Percentiles rank a stretch among this genome's conserved stretches.
These are phyloP conservation scores for Cronartium ribicola DNA, from an alignment of 1,284 basidiomycete genomes.

Conservation along the genomic window DNA sequence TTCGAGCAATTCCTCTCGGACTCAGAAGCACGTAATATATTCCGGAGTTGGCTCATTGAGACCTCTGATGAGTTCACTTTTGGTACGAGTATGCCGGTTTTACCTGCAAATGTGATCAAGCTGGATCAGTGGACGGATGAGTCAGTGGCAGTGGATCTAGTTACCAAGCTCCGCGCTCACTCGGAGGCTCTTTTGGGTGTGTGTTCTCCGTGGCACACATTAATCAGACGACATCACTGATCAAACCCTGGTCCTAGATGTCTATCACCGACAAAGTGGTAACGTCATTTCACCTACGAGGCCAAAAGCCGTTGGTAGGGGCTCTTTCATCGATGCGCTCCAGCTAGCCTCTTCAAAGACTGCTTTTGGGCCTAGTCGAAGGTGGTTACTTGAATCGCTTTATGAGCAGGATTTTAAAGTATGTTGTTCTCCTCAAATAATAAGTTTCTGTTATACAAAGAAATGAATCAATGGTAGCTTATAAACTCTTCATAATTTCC, in stretches of 20 bases:
- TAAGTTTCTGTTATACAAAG: not conserved
- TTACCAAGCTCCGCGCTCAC: not conserved
- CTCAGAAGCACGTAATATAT: conserved; percentile 11
- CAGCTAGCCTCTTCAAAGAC: conserved; percentile 5
- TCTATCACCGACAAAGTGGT: not conserved
- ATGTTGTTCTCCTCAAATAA: not conserved
- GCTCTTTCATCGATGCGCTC: conserved; percentile 5
- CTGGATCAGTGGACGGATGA: conserved; percentile 36
- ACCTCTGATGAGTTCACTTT: not conserved
- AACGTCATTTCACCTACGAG: not conserved
- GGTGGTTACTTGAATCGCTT: conserved; percentile 20
- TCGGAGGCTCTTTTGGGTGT: not conserved
- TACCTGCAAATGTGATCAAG: not conserved
- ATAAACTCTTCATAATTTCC: not conserved
- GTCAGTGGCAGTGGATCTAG: not conserved
- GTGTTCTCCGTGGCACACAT: not conserved
- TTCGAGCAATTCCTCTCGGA: conserved; percentile 24
- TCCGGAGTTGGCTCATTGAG: conserved; percentile 26
- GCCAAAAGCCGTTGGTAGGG: not conserved
- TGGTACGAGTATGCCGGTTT: not conserved
- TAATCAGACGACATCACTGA: not conserved
- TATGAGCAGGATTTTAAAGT: conserved; percentile 34
- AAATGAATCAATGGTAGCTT: too few relatives aligned
- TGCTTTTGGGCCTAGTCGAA: conserved; percentile 18
- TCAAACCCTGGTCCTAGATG: not conserved